A percentile compares a stretch with the other conserved stretches of the same genome.
Evolutionary conservation across 2,329 filamentous ascomycete species (phyloP).

Genomic region (Pestalotiopsis sp.): DNA sequence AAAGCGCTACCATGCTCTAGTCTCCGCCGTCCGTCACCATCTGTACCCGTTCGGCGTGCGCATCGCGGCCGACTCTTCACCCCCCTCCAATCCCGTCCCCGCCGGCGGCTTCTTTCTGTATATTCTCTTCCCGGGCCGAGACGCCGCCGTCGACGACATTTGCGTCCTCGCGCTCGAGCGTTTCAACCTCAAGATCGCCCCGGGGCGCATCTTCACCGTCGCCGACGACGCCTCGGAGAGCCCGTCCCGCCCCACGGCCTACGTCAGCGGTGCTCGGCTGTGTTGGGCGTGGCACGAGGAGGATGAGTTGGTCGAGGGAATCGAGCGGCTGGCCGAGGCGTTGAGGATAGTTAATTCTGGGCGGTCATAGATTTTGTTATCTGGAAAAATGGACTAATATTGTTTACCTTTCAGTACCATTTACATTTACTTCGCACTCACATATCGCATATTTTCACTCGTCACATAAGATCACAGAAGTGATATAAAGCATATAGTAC

Average conservation of each 20-base stretch:
- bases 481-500: background rate
- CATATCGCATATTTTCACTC: background rate
- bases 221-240: background rate
- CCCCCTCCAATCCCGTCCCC: background rate
- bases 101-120: conserved; percentile 10
- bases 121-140: background rate
- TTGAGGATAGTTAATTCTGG: background rate
- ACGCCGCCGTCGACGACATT: conserved; percentile 11
- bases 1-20: conserved; percentile 23
- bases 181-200: conserved; percentile 6
- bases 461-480: background rate
- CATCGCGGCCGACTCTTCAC: conserved; percentile 11
- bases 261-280: background rate
- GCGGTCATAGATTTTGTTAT: background rate
- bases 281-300: conserved; percentile 12
- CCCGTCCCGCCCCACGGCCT: background rate
- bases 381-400: background rate
- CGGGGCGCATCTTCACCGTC: background rate
- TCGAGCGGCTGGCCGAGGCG: conserved; percentile 45
- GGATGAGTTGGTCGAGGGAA: conserved; percentile 35
- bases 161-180: background rate
- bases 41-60: conserved; percentile 24
- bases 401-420: background rate
- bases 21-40: conserved; percentile 19
- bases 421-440: background rate